Evolutionary conservation across 2,329 filamentous ascomycete species (phyloP).

Genomic region (Aspergillus unguis): DNA sequence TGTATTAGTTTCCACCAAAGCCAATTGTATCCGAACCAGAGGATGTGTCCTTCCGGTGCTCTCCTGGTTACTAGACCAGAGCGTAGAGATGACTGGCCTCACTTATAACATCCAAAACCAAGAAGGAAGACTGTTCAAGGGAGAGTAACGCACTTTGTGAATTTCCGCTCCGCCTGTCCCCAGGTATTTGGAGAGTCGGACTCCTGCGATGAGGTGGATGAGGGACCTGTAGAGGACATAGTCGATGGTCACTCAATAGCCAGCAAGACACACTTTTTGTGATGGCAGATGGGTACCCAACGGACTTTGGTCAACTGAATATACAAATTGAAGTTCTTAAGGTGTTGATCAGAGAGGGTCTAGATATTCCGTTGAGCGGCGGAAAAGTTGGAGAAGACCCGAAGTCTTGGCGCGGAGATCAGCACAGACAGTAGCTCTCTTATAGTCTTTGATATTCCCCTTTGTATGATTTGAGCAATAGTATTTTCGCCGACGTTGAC

Average conservation of each 20-base stretch:
- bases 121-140: neutral
- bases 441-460: no score
- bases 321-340: neutral
- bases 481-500: no score
- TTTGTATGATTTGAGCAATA: no score
- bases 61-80: no score
- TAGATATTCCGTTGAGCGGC: neutral
- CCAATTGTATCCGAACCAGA: neutral
- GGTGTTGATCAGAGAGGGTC: neutral
- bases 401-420: constrained; percentile 27
- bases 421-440: neutral
- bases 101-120: neutral
- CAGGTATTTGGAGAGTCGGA: constrained; percentile 48
- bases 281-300: no score
- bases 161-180: constrained; percentile 58
- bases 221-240: neutral
- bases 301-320: no score
- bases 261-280: no score
- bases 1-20: neutral
- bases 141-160: constrained; percentile 54
- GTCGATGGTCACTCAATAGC: no score
- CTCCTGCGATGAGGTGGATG: constrained; percentile 38
- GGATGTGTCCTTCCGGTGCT: neutral
- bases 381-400: constrained; percentile 19
- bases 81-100: neutral